Percentiles rank a stretch among this genome's conserved stretches.
phyloP scores from a whole-genome alignment of 129 eudicot genomes.

The Heracleum sosnowskyi region DNA sequence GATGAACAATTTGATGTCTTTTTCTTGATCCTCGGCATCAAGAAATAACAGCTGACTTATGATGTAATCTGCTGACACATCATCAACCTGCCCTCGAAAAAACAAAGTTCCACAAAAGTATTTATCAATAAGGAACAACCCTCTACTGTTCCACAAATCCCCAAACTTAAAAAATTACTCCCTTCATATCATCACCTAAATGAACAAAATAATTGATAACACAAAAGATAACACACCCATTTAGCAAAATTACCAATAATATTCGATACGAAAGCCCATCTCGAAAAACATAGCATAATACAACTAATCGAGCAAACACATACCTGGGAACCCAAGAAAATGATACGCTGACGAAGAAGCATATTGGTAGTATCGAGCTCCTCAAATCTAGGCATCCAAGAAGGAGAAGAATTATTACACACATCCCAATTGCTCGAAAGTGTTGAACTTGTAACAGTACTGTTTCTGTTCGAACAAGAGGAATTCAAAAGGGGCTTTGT shows the following conservation, averaged over 20 bases:
- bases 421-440: constrained; percentile 66
- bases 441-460: constrained; percentile 4
- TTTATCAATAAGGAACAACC: too few relatives aligned
- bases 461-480: constrained; percentile 23
- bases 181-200: background rate
- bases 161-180: background rate
- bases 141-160: too few relatives aligned
- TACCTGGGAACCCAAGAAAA: constrained; percentile 85
- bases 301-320: background rate
- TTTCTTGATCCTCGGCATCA: constrained; percentile 71
- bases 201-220: background rate
- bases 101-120: too few relatives aligned
- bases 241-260: background rate
- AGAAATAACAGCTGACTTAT: constrained; percentile 86
- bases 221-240: background rate
- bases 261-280: background rate
- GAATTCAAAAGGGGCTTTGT: constrained; percentile 22
- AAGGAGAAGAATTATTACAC: constrained; percentile 42
- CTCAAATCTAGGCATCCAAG: constrained; percentile 73
- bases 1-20: constrained; percentile 82
- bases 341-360: constrained; percentile 95
- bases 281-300: background rate
- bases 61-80: constrained; percentile 72
- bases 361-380: constrained; percentile 94
- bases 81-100: constrained; percentile 82